Conservation (phyloP, 2,329 filamentous ascomycete genomes). For the Penicillium sp. region DNA sequence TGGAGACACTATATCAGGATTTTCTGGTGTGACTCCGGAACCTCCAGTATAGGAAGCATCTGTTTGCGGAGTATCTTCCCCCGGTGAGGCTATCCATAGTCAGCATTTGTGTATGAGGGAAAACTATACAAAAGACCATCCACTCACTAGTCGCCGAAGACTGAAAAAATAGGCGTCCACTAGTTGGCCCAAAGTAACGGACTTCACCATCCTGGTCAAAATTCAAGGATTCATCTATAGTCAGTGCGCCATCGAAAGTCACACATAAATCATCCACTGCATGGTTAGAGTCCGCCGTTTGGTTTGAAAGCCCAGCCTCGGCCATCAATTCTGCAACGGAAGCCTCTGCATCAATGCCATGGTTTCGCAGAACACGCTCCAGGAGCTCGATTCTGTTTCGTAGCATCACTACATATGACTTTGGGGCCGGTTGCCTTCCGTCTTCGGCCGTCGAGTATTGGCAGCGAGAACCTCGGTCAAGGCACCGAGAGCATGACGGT, state of each 20-base stretch:
- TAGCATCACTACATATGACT: constrained; percentile 37
- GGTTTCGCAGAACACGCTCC: constrained; percentile 29
- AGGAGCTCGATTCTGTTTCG: constrained; percentile 33
- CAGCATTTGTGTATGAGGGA: neutral
- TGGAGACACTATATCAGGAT: neutral
- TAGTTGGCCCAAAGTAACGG: constrained; percentile 39
- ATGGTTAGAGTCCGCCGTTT: neutral
- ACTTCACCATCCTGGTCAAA: constrained; percentile 38
- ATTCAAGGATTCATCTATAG: constrained; percentile 37
- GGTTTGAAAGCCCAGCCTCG: constrained; percentile 1
- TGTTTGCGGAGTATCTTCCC: constrained; percentile 3
- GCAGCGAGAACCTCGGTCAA: constrained; percentile 30
- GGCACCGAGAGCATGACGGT: constrained; percentile 35
- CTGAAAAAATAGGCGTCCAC: constrained; percentile 36
- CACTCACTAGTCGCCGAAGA: constrained; percentile 12
- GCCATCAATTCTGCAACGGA: constrained; percentile 19
- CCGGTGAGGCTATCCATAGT: constrained; percentile 7
- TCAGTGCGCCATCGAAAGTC: constrained; percentile 33
- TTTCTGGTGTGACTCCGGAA: neutral
- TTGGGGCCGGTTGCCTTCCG: constrained; percentile 35
- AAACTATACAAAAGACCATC: neutral
- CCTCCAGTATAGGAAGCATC: constrained; percentile 2
- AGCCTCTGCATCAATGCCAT: constrained; percentile 32
- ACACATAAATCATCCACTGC: constrained; percentile 20
- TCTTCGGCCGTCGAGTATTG: constrained; percentile 34